These are phyloP conservation scores for Penicillium rolfsii DNA, from an alignment of 2,329 filamentous ascomycete genomes.

Conservation along the genomic window DNA sequence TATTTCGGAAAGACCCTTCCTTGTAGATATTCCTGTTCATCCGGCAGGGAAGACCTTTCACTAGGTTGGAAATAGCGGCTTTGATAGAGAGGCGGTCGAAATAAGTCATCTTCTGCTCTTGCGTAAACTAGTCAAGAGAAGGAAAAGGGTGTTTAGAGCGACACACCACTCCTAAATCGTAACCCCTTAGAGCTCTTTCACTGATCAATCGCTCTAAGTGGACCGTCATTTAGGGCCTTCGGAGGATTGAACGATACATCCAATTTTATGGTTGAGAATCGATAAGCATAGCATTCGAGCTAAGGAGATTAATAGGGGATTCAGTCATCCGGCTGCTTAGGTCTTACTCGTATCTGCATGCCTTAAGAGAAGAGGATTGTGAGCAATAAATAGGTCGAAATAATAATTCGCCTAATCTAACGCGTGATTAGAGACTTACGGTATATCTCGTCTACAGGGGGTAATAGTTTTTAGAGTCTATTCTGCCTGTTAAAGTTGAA, in stretches of 20 bases:
- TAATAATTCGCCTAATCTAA: neutral
- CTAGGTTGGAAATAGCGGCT: neutral
- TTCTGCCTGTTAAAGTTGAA: conserved; percentile 1
- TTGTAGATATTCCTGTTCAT: conserved; percentile 1
- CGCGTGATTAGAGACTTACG: neutral
- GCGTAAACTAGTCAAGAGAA: neutral
- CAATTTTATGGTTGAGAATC: neutral
- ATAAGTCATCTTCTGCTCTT: neutral
- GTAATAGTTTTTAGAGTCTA: neutral
- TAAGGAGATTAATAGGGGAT: neutral
- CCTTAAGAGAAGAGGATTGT: neutral
- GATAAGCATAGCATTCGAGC: too few relatives aligned
- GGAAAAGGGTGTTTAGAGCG: neutral
- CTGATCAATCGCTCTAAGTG: neutral
- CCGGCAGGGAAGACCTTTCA: neutral
- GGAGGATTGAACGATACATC: neutral
- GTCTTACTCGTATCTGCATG: neutral
- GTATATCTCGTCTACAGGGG: neutral
- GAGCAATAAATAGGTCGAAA: neutral
- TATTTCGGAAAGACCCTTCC: neutral
- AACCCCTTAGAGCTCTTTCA: neutral
- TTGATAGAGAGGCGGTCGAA: neutral
- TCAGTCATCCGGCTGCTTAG: neutral
- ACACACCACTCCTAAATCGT: neutral
- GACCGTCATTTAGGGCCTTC: neutral